Conservation (phyloP, 2,329 filamentous ascomycete species). For the Fusarium udum region DNA sequence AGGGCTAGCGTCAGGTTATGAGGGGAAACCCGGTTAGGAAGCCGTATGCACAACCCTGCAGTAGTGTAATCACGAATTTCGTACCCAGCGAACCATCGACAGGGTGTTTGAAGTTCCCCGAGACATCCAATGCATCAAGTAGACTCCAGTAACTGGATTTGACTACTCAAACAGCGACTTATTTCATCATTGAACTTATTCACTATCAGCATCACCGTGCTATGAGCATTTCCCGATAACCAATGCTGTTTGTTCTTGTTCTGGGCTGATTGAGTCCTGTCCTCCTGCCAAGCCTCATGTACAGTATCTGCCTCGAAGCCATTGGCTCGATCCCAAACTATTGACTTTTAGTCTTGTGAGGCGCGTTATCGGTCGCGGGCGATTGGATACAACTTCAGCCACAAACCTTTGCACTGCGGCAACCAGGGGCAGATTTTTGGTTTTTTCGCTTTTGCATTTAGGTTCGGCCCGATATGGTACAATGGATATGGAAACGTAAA, state of each 20-base stretch:
- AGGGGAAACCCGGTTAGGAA: background rate
- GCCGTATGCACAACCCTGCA: background rate
- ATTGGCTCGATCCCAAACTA: background rate
- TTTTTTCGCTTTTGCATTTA: background rate
- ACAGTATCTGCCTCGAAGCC: background rate
- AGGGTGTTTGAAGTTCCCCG: background rate
- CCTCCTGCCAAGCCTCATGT: background rate
- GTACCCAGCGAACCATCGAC: background rate
- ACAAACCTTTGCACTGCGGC: background rate
- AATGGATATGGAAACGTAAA: background rate
- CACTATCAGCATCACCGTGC: background rate
- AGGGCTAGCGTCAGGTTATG: background rate
- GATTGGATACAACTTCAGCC: background rate
- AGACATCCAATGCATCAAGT: background rate
- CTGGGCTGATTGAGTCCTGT: background rate
- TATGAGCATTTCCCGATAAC: background rate
- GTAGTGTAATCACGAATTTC: background rate
- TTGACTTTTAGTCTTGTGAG: background rate
- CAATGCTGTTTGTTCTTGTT: background rate
- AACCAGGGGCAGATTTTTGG: background rate
- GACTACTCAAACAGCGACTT: background rate
- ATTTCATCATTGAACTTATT: background rate
- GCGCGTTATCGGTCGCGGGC: background rate
- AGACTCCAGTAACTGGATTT: background rate
- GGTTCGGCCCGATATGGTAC: background rate